phyloP scores from a whole-genome alignment of 225 moss, liverwort and hornwort species.

The Sphagnum contortum region DNA sequence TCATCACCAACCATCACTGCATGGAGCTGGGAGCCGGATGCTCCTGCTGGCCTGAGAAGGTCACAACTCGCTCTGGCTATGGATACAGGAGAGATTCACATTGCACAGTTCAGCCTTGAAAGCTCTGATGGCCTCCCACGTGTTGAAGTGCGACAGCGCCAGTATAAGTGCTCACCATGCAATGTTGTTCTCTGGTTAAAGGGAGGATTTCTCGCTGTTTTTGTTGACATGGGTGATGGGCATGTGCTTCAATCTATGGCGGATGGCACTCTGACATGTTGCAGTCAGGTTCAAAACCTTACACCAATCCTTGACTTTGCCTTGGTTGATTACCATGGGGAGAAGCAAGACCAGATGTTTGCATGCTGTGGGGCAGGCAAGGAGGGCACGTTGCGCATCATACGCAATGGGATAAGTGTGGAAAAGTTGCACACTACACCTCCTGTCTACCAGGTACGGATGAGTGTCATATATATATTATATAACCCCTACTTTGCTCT shows the following conservation, averaged over 20 bases:
- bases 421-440: constrained; percentile 85
- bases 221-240: constrained; percentile 95
- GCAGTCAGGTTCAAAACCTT: constrained; percentile 70
- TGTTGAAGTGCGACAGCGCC: constrained; percentile 58
- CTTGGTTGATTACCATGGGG: constrained; percentile 84
- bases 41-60: constrained; percentile 41
- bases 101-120: constrained; percentile 49
- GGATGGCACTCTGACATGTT: constrained; percentile 51
- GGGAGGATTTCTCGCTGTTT: constrained; percentile 77
- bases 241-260: constrained; percentile 64
- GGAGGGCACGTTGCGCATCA: constrained; percentile 85
- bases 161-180: constrained; percentile 77
- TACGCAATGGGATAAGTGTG: constrained; percentile 92
- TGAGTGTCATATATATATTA: too few relatives aligned
- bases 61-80: constrained; percentile 53
- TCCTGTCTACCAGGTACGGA: constrained; percentile 55
- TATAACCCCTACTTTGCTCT: neutral
- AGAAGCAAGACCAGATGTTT: constrained; percentile 99
- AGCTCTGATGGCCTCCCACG: constrained; percentile 35
- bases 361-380: constrained; percentile 81
- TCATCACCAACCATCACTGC: constrained; percentile 48
- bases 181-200: constrained; percentile 77
- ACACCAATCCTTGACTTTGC: constrained; percentile 89
- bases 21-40: constrained; percentile 95
- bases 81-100: constrained; percentile 88